Evolutionary conservation across 352 stramenopile genomes (phyloP), one percentile per base, ranked within the genome.

Genomic region (Pelagophyceae sp.): DNA sequence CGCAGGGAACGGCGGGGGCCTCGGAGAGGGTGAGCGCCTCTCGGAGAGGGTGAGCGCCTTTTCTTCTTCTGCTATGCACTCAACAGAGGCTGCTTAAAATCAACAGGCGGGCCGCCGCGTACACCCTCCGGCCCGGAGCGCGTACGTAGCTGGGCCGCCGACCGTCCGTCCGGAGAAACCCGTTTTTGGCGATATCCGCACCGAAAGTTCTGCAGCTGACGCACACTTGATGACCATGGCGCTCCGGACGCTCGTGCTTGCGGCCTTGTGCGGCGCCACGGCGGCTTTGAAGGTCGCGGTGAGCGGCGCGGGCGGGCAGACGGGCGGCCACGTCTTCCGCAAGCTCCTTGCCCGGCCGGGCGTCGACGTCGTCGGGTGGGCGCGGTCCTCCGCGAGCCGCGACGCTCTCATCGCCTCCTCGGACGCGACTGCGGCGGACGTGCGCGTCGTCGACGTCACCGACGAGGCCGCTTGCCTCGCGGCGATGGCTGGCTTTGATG

Each of bases 241-340:
- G 33, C 11, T 50, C 11, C 37, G 37, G 33, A 20, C 20, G 20
- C 11, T 71, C 11, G 11, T 50, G 33, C 63, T 71, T n/a, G 33
- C 63, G 11, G 33, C 11, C 20, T 11, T 71, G 63, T 20, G 63
- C 63, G 37, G 33, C 33, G 63, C 45, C 11, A 54, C 45, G 45
- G 23, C 45, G 45, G 45, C 45, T 11, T 23, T 54, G 11, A 50
- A 23, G n/a, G 86, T 91, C 1, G 67, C 90, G 15, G 83, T 91
- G 6, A 90, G 81, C 11, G 87, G 87, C 50, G 87, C 87, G 5
- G 87, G 83, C 25, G 87, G 87, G 15, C 83, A 88, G 75, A 91
- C 87, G 0, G 87, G 87, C 29, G 80, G 86, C 40, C 82, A 85
- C 27, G 78, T 91, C 19, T 89, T 91, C 72, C 82, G 87, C 19